Evolutionary conservation across 1,139 yeast species (phyloP).

Genomic region (Taphrina communis): DNA sequence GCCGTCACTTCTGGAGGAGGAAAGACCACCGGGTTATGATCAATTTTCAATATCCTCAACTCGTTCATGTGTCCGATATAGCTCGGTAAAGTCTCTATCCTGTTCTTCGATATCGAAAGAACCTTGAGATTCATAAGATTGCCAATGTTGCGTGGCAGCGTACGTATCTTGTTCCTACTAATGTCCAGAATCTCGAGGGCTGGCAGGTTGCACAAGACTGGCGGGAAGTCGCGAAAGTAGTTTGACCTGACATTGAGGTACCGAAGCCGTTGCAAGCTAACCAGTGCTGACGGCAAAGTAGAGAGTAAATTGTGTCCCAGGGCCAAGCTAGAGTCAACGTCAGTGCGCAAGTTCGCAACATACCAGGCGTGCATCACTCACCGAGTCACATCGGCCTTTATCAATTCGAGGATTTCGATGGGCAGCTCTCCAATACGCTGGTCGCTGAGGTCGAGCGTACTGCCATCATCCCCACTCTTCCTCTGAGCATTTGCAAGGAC

Average conservation of each 20-base stretch:
- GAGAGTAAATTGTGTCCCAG: conserved; percentile 43
- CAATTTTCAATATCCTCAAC: conserved; percentile 69
- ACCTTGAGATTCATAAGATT: conserved; percentile 56
- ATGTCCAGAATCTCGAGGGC: conserved; percentile 71
- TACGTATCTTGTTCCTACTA: conserved; percentile 61
- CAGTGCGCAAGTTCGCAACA: neutral
- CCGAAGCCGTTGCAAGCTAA: conserved; percentile 58
- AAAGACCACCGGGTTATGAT: conserved; percentile 67
- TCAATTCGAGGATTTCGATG: conserved; percentile 54
- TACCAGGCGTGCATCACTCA: conserved; percentile 34
- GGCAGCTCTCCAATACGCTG: conserved; percentile 53
- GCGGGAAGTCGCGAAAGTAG: conserved; percentile 61
- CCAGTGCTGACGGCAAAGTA: conserved; percentile 49
- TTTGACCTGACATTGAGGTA: conserved; percentile 74
- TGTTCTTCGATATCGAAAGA: conserved; percentile 68
- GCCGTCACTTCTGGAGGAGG: conserved; percentile 58
- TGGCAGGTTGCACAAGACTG: conserved; percentile 55
- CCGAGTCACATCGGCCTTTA: conserved; percentile 58
- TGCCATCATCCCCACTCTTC: conserved; percentile 36
- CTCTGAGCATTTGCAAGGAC: conserved; percentile 33
- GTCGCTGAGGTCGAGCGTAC: conserved; percentile 49
- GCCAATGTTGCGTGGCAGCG: conserved; percentile 56
- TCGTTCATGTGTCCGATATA: conserved; percentile 60
- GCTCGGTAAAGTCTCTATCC: conserved; percentile 64
- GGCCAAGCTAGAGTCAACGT: conserved; percentile 37